Conservation (phyloP, 2,329 filamentous ascomycete genomes). For the Fusarium sp. region DNA sequence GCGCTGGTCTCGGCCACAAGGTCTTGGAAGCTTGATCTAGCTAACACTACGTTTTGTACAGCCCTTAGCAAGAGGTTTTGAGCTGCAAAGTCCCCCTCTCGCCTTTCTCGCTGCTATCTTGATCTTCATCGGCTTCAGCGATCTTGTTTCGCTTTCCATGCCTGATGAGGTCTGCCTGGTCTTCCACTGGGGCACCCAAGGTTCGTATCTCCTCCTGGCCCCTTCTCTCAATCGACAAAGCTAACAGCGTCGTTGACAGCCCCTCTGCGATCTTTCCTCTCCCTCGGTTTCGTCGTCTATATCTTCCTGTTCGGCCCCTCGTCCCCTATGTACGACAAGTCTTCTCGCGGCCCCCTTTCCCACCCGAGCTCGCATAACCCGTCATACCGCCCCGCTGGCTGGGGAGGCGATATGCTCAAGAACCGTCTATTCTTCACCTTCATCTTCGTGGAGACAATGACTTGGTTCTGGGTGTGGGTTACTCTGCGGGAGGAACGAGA, state of each 20-base stretch:
- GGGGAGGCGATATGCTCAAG: constrained; percentile 78
- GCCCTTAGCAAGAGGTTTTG: constrained; percentile 74
- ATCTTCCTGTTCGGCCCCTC: constrained; percentile 72
- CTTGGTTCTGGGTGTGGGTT: constrained; percentile 90
- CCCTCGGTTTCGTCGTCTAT: constrained; percentile 74
- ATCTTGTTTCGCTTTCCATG: constrained; percentile 76
- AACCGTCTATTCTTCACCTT: constrained; percentile 90
- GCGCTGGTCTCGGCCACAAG: background rate
- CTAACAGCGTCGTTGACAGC: constrained; percentile 56
- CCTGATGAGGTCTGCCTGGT: constrained; percentile 76
- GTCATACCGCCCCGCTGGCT: constrained; percentile 57
- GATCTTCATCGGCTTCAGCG: constrained; percentile 71
- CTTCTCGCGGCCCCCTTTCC: constrained; percentile 41
- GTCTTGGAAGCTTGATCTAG: background rate
- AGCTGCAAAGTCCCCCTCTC: constrained; percentile 77
- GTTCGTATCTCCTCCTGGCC: constrained; percentile 63
- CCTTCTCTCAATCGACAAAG: constrained; percentile 33
- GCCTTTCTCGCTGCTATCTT: constrained; percentile 81
- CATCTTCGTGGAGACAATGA: constrained; percentile 84
- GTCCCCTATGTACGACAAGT: constrained; percentile 62
- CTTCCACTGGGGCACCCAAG: constrained; percentile 77
- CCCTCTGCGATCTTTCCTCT: constrained; percentile 75
- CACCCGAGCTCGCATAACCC: constrained; percentile 54
- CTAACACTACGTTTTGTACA: constrained; percentile 17
- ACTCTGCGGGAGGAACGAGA: constrained; percentile 77